A percentile compares a stretch with the other conserved stretches of the same genome.
These are phyloP conservation scores for Coemansia umbellata DNA, from an alignment of 192 early-diverging fungal species.

Conservation along the genomic window DNA sequence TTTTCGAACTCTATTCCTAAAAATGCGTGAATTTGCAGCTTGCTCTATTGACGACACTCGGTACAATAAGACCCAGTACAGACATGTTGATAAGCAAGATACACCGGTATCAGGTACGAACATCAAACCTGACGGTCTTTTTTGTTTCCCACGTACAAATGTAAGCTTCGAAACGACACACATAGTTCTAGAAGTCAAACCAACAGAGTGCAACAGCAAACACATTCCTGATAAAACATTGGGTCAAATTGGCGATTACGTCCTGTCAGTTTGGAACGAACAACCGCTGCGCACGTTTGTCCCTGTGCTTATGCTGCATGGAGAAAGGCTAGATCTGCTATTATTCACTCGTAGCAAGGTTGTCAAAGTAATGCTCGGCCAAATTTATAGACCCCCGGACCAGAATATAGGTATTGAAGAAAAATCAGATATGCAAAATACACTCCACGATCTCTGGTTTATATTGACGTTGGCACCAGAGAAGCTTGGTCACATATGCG, in stretches of 20 bases:
- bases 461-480: background rate
- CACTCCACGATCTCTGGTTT: background rate
- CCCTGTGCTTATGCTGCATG: background rate
- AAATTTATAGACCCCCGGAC: background rate
- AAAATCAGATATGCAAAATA: background rate
- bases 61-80: too few relatives aligned
- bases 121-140: background rate
- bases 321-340: background rate
- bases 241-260: background rate
- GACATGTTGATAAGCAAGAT: too few relatives aligned
- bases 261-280: background rate
- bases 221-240: background rate
- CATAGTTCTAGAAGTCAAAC: background rate
- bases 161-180: background rate
- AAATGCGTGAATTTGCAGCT: too few relatives aligned
- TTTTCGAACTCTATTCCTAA: too few relatives aligned
- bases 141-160: background rate
- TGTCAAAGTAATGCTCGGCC: background rate
- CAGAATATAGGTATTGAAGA: background rate
- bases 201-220: background rate
- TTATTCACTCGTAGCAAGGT: background rate
- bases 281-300: background rate
- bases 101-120: too few relatives aligned
- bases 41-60: too few relatives aligned
- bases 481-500: conserved; percentile 5